Evolutionary conservation across 176 grass and related monocot species (phyloP), one percentile per base, ranked within the genome.

Genomic region (Saccharum spontaneum): DNA sequence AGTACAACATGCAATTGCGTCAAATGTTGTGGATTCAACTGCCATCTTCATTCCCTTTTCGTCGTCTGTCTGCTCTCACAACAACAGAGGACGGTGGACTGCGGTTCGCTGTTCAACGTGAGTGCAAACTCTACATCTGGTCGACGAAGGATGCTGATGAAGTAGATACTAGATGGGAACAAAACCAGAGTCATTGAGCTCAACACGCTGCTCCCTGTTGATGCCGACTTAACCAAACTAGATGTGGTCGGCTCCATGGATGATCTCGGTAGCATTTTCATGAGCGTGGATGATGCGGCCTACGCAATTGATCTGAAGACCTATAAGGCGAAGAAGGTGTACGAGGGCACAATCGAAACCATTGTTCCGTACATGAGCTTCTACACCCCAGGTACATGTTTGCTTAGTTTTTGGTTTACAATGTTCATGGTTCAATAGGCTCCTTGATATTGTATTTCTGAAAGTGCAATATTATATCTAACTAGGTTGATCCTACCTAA

Each of bases 21-120:
- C 52, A 57, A 57, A 57, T 57, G 17, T 57, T 18, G 0, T 57
- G 18, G 18, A 57, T 57, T 57, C 52, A 22, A 57, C 0, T 57
- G 22, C 52, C 50, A 54, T 54, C 17, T 22, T 22, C 5, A 18
- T 1, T 17, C 1, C 49, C 49, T 5, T 0, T 14, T 46, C 4
- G 16, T 52, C 16, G 1, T 0, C 0, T 17, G 48, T 16, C 48
- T 50, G 48, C 48, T 17, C 48, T 50, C 15, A 59, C 55, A 59
- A 3, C 55, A 59, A 59, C 20, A 3, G 20, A 59, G 20, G 20
- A 59, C 3, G 20, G 55, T n/a, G 55, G 20, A 59, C 55, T 59
- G 20, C 0, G 0, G 55, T 2, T 59, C 8, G 20, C 20, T 0
- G 2, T 0, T n/a, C 2, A 59, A 10, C 20, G 10, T 4, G 20